A percentile compares a stretch with the other conserved stretches of the same genome.
phyloP scores from a whole-genome alignment of 306 rosid genomes.

The Sechiopsis laciniata region DNA sequence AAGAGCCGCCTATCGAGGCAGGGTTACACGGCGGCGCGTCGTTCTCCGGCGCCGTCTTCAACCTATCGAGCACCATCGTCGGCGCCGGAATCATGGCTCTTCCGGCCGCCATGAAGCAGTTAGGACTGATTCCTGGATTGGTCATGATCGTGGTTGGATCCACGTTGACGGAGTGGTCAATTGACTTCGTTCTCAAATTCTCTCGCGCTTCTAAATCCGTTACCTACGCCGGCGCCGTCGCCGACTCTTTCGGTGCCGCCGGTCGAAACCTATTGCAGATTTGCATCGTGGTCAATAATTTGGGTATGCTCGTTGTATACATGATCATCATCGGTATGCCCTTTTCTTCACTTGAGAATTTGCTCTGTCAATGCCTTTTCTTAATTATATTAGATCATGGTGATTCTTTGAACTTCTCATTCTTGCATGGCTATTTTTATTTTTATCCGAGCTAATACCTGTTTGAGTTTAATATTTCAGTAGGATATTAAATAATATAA shows the following conservation, averaged over 20 bases:
- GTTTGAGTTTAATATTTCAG: no score
- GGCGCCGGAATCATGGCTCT: slow-evolving; percentile 83
- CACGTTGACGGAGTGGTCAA: slow-evolving; percentile 45
- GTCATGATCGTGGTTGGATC: slow-evolving; percentile 42
- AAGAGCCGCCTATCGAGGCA: slow-evolving; percentile 22
- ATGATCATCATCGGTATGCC: slow-evolving; percentile 61
- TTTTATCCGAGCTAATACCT: no score
- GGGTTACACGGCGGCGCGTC: slow-evolving; percentile 43
- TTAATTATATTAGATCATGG: no score
- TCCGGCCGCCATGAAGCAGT: slow-evolving; percentile 50
- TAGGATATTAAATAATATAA: no score
- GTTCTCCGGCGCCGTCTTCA: slow-evolving; percentile 55
- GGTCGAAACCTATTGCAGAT: slow-evolving; percentile 46
- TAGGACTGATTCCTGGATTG: slow-evolving; percentile 51
- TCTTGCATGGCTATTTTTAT: no score
- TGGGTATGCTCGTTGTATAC: slow-evolving; percentile 75
- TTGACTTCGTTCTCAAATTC: slow-evolving; percentile 47
- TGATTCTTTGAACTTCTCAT: no score
- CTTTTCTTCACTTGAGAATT: background rate
- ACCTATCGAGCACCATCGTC: slow-evolving; percentile 59
- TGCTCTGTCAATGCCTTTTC: background rate
- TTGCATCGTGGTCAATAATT: slow-evolving; percentile 50
- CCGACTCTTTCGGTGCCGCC: slow-evolving; percentile 45
- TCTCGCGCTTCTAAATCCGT: slow-evolving; percentile 50
- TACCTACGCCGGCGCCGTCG: slow-evolving; percentile 47